Evolutionary conservation across 345 rosid genomes (phyloP), one percentile per base, ranked within the genome.

Genomic region (Eucalyptus cloeziana): DNA sequence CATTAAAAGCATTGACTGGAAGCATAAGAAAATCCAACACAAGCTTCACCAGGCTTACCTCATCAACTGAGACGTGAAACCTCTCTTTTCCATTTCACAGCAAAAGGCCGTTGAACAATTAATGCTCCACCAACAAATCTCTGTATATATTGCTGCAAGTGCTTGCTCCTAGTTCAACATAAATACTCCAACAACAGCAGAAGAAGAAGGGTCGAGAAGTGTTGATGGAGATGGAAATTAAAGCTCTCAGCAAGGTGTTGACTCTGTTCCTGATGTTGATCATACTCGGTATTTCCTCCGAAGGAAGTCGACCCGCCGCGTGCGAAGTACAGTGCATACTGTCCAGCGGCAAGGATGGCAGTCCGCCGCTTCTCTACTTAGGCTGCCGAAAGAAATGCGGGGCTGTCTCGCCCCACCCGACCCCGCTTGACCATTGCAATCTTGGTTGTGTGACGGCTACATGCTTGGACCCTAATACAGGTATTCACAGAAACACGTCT

Each of bases 61-160:
- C 80, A 33, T 69, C 44, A 69, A 3, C 8, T 17, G 22, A 69
- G 4, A 33, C 24, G 13, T 13, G 13, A 33, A 17, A 17, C 43
- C 44, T 69, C 21, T 33, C 21, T 69, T 69, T 69, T 31, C 80
- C 22, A 69, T 16, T 69, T 9, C 44, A 69, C 44, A 33, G 25
- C 80, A 33, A 33, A 69, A 17, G 44, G 80, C 80, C 80, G 24
- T 69, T 17, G 80, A 69, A 5, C 80, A 16, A 69, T 69, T 5
- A 69, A 16, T 33, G 24, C 80, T 69, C 44, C 40, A 0, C 44
- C 44, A 17, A 69, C 80, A 8, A 69, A 33, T 17, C 43, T 8
- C 12, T 33, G 44, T 33, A 17, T 17, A 69, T 69, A 33, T 33
- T 0, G 24, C 40, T 15, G 0, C 80, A 16, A 33, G 80, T 4